Evolutionary conservation across 371 early-diverging fungal genomes (phyloP), one percentile per base, ranked within the genome.

Genomic region (Nematocida major): DNA sequence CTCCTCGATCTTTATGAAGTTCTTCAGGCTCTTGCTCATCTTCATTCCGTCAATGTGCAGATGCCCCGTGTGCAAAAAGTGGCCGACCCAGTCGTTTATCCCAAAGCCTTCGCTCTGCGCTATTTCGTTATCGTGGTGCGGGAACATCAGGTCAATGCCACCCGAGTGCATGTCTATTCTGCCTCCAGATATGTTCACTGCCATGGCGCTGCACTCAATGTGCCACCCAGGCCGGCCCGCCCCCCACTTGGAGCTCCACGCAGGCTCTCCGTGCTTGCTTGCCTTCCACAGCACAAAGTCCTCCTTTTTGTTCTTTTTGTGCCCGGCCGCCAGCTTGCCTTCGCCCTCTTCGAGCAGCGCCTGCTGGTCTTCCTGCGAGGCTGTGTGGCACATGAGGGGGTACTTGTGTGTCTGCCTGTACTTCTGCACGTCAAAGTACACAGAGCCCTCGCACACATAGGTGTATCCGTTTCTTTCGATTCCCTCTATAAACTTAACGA

Each of bases 171-270:
- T 91, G 84, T 99, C 99, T 82, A 99, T 88, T 38, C 87, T 86
- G 30, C 88, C 87, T 20, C 92, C 93, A 54, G 96, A 84, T 22
- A 96, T 88, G 80, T 92, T 93, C 79, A 91, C 70, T 22, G 96
- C 95, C 99, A 99, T 99, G 24, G 89, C 97, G 18, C 92, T 92
- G 89, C 99, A 99, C 86, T 99, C 99, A 85, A 99, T 97, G 80
- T 99, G 99, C 99, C 99, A 99, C 15, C 99, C 99, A 22, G 99
- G 99, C 28, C 99, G 90, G 42, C 88, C 88, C 15, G 59, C 42
- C 18, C 68, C 67, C 79, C 79, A 79, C 45, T 67, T 67, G 3
- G 79, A 79, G n/a, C 80, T 73, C 53, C 62, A 66, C 15, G 87
- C 84, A n/a, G 95, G 96, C 84, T 97, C 97, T 61, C 94, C 94